Conservation (phyloP, 805 yeast species). For the Saccharomycopsis javanensis region DNA sequence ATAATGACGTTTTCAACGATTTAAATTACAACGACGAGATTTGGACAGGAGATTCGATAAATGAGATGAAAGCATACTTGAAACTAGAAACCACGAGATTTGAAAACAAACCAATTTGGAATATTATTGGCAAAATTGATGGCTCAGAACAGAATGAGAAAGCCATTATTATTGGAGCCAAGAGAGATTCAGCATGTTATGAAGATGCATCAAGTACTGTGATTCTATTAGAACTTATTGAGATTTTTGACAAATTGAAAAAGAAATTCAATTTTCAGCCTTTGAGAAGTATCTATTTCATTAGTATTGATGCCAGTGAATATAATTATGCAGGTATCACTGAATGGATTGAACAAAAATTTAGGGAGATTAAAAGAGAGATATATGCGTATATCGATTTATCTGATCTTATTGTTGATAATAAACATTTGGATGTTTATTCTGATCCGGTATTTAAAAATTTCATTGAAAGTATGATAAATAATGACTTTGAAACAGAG, state of each 20-base stretch:
- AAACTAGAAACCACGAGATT: constrained; percentile 35
- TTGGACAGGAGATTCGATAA: constrained; percentile 34
- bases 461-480: constrained; percentile 24
- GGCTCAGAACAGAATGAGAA: constrained; percentile 74
- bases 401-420: constrained; percentile 51
- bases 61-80: constrained; percentile 19
- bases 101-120: constrained; percentile 61
- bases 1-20: constrained; percentile 15
- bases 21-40: constrained; percentile 25
- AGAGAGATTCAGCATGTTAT: constrained; percentile 63
- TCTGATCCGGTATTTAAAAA: constrained; percentile 55
- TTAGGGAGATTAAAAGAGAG: constrained; percentile 45
- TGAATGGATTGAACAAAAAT: constrained; percentile 55
- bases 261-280: constrained; percentile 72
- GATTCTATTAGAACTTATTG: constrained; percentile 58
- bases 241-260: constrained; percentile 55
- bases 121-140: constrained; percentile 63
- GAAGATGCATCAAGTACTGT: constrained; percentile 69
- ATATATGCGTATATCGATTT: constrained; percentile 68
- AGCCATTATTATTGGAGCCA: constrained; percentile 72
- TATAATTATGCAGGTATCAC: constrained; percentile 81
- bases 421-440: constrained; percentile 41
- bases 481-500: constrained; percentile 14
- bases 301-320: constrained; percentile 73
- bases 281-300: constrained; percentile 68